Evolutionary conservation across 257 asterid species (phyloP), one percentile per base, ranked within the genome.

Genomic region (Sherardia arvensis): DNA sequence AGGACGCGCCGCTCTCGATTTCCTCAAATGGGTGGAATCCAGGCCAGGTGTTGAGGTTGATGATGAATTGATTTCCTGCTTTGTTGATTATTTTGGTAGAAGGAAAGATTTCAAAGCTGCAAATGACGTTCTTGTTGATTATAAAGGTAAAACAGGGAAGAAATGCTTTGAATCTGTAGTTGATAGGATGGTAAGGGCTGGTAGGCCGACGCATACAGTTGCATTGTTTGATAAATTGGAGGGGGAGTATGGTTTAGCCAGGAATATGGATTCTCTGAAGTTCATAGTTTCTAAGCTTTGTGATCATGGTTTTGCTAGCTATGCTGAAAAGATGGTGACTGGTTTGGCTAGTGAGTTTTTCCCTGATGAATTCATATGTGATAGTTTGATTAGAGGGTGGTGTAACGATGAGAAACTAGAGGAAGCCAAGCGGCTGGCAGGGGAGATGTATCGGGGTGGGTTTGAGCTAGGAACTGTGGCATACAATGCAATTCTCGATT

Each of bases 251-350:
- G 94, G 92, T 72, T 78, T 86, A 30, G 22, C 8, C 26, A 82
- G 90, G 78, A 79, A 77, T 77, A 28, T 74, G 68, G 87, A 73
- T 67, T 76, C 88, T 12, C 72, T 85, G 73, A 87, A 85, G 74
- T 32, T 81, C 66, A 76, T 93, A 43, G 87, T 93, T 60, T 56
- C 80, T 2, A 79, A 73, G 68, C 80, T 93, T n/a, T 84, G 92
- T 75, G 82, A 83, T 38, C 80, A 68, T 65, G 99, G 97, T 3
- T 83, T 67, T 63, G 95, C 95, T 6, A 87, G 84, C 54, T 69
- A 83, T 76, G 97, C 99, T 62, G 97, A 93, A 74, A 93, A 90
- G 72, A 78, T 93, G 92, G 97, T 85, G 36, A 93, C 90, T 77
- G 71, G 78, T 71, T 69, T 84, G 71, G 94, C 99, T n/a, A 76